Conservation (phyloP, 441 rosid genomes). For the Arabidopsis lyrata region DNA sequence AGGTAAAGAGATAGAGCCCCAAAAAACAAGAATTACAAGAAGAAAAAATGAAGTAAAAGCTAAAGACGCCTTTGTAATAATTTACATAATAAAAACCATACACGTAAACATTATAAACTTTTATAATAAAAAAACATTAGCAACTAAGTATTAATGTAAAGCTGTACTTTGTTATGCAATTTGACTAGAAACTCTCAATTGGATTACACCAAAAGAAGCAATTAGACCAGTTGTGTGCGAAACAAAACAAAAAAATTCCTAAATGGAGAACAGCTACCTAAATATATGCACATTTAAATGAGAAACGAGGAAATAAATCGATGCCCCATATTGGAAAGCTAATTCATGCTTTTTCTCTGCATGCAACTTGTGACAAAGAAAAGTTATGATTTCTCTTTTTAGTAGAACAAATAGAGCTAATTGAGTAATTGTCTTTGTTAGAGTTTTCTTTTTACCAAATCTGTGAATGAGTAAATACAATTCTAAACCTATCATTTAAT, state of each 20-base stretch:
- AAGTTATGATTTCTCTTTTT: not conserved
- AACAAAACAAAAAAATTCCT: not conserved
- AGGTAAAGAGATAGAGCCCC: constrained; percentile 3
- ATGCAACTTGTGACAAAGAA: constrained; percentile 5
- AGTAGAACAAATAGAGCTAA: not conserved
- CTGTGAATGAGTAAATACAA: too few species aligned
- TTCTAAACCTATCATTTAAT: too few species aligned
- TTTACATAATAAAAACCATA: not conserved
- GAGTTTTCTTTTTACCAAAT: not conserved
- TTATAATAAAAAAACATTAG: not conserved
- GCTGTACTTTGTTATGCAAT: constrained; percentile 19
- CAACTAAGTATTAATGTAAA: constrained; percentile 18
- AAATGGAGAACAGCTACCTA: constrained; percentile 16
- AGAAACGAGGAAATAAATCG: not conserved
- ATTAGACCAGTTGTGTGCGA: constrained; percentile 16
- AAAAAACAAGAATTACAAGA: not conserved
- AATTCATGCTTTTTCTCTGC: not conserved
- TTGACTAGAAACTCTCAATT: constrained; percentile 17
- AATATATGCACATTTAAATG: not conserved
- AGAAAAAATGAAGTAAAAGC: not conserved
- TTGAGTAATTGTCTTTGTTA: too few species aligned
- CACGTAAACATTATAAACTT: constrained; percentile 9
- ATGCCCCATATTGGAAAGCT: not conserved
- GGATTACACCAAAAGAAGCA: constrained; percentile 29
- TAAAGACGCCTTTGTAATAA: not conserved